Percentiles rank a stretch among this genome's conserved stretches.
These are phyloP conservation scores for Choiromyces venosus DNA, from an alignment of 495 filamentous ascomycete genomes.

Conservation along the genomic window DNA sequence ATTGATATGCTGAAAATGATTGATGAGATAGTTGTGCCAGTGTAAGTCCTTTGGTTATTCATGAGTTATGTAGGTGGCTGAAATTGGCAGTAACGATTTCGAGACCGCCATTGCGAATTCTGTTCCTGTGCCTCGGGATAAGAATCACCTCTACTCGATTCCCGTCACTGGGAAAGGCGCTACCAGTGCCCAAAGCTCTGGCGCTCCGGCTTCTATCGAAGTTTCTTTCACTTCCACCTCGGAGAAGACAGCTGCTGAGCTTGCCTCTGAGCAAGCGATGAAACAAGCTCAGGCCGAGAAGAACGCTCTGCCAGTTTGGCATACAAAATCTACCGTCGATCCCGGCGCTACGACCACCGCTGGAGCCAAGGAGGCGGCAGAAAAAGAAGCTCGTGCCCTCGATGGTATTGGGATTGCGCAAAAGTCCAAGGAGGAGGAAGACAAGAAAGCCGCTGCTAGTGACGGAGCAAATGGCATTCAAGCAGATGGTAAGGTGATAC, in stretches of 20 bases:
- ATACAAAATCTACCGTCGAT: constrained; percentile 73
- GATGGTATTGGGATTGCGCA: constrained; percentile 44
- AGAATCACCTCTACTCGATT: constrained; percentile 55
- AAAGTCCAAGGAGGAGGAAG: constrained; percentile 51
- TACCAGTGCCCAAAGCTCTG: constrained; percentile 65
- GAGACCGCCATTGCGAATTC: constrained; percentile 63
- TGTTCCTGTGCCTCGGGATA: constrained; percentile 57
- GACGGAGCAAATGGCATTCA: constrained; percentile 42
- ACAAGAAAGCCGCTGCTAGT: constrained; percentile 48
- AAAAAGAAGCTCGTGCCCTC: constrained; percentile 40
- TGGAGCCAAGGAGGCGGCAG: constrained; percentile 42
- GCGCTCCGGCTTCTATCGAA: constrained; percentile 64
- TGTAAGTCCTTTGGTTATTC: constrained; percentile 38
- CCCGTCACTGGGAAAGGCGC: constrained; percentile 57
- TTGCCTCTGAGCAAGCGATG: constrained; percentile 62
- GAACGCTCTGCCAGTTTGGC: constrained; percentile 85
- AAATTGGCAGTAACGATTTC: constrained; percentile 58
- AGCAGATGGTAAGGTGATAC: constrained; percentile 34
- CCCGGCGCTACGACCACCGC: constrained; percentile 44
- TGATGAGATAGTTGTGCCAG: constrained; percentile 73
- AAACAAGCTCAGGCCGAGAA: constrained; percentile 71
- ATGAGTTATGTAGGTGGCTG: not conserved
- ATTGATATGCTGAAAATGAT: constrained; percentile 79
- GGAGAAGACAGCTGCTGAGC: constrained; percentile 69
- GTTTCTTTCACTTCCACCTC: constrained; percentile 69